These are phyloP conservation scores for Pseudopithomyces maydicus DNA, from an alignment of 2,329 filamentous ascomycete genomes.

Conservation along the genomic window DNA sequence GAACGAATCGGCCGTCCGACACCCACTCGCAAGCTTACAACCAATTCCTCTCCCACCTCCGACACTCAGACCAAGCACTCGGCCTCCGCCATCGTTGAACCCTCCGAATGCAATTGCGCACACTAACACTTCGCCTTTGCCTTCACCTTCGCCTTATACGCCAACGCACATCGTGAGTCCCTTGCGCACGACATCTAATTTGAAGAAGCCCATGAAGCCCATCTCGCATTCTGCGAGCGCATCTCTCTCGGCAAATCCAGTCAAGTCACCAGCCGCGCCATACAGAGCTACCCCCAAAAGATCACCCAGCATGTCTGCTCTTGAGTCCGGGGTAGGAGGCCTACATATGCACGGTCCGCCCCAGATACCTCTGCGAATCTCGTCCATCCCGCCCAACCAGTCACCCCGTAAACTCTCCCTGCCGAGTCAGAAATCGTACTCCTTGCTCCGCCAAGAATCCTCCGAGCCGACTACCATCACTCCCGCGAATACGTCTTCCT, in stretches of 20 bases:
- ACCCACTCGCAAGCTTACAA: constrained; percentile 31
- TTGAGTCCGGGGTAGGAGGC: constrained; percentile 11
- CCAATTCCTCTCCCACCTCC: constrained; percentile 41
- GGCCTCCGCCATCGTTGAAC: constrained; percentile 35
- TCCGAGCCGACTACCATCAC: neutral
- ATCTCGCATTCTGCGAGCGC: constrained; percentile 23
- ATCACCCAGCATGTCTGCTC: constrained; percentile 20
- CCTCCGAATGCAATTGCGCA: constrained; percentile 40
- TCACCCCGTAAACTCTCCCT: constrained; percentile 41
- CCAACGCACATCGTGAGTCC: constrained; percentile 6
- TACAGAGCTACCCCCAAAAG: constrained; percentile 20
- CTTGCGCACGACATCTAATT: constrained; percentile 10
- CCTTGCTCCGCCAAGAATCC: constrained; percentile 12
- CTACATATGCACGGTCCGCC: constrained; percentile 18
- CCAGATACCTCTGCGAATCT: constrained; percentile 40
- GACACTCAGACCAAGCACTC: constrained; percentile 39
- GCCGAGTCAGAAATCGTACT: constrained; percentile 21
- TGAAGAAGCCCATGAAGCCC: constrained; percentile 24
- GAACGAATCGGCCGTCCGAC: constrained; percentile 21
- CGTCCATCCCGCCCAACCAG: constrained; percentile 38
- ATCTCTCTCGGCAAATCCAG: constrained; percentile 12
- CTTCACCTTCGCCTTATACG: constrained; percentile 15
- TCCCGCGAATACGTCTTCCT: neutral
- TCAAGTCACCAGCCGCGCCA: constrained; percentile 13
- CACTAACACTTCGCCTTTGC: constrained; percentile 28